These are phyloP conservation scores for Aspergillus coremiiformis DNA, from an alignment of 495 filamentous ascomycete species.

Conservation along the genomic window DNA sequence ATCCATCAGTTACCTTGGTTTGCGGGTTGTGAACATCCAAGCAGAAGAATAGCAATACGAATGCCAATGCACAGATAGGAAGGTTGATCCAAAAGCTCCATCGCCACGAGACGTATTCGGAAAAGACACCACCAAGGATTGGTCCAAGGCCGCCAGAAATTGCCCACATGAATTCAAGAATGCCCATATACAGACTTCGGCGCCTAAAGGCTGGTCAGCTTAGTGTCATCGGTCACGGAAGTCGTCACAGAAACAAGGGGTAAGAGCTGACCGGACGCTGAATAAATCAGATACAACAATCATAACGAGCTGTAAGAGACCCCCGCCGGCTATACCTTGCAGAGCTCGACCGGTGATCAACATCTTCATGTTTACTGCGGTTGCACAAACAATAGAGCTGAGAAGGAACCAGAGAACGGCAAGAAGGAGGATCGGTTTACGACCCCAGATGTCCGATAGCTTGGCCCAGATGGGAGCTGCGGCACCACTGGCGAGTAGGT, in stretches of 20 bases:
- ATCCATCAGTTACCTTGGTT: slow-evolving; percentile 56
- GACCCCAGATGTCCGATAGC: slow-evolving; percentile 67
- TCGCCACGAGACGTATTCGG: slow-evolving; percentile 44
- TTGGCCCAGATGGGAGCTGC: slow-evolving; percentile 49
- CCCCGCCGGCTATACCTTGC: slow-evolving; percentile 66
- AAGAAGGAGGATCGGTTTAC: slow-evolving; percentile 60
- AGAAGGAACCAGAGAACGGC: slow-evolving; percentile 60
- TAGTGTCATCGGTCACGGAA: background rate
- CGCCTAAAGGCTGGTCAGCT: slow-evolving; percentile 6
- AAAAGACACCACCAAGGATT: slow-evolving; percentile 59
- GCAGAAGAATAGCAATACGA: slow-evolving; percentile 55
- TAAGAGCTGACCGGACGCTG: slow-evolving; percentile 36
- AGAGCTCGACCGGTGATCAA: slow-evolving; percentile 60
- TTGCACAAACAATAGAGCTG: slow-evolving; percentile 54
- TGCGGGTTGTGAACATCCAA: slow-evolving; percentile 65
- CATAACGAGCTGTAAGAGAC: slow-evolving; percentile 63
- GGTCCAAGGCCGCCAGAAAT: slow-evolving; percentile 56
- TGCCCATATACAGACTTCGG: slow-evolving; percentile 41
- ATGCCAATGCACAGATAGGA: slow-evolving; percentile 56
- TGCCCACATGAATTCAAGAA: slow-evolving; percentile 55
- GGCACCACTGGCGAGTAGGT: slow-evolving; percentile 26
- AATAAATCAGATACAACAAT: slow-evolving; percentile 68
- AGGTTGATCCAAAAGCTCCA: slow-evolving; percentile 52
- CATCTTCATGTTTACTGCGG: slow-evolving; percentile 55
- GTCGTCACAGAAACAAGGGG: background rate